These are phyloP conservation scores for Brassica cretica DNA, from an alignment of 345 rosid genomes.

Conservation along the genomic window DNA sequence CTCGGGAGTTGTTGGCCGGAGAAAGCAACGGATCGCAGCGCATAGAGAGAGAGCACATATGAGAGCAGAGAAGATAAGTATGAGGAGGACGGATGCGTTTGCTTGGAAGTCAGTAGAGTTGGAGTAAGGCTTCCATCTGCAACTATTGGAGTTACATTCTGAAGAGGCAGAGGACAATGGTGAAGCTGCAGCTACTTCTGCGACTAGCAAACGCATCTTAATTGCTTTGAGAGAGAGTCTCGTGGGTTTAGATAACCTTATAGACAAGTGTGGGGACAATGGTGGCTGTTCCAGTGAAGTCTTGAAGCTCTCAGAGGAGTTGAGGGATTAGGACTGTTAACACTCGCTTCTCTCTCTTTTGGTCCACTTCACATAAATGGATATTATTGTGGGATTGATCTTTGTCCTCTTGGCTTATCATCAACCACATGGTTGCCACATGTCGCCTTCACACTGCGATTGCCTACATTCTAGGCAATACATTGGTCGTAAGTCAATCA, in stretches of 20 bases:
- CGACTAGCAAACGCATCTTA: conserved; percentile 38
- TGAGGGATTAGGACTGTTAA: conserved; percentile 33
- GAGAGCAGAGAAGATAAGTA: conserved; percentile 59
- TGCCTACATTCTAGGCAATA: conserved; percentile 41
- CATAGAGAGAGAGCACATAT: conserved; percentile 63
- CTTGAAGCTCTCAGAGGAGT: conserved; percentile 33
- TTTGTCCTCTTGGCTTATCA: conserved; percentile 37
- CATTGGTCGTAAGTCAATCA: conserved; percentile 33
- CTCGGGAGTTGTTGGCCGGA: conserved; percentile 23
- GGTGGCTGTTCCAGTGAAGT: conserved; percentile 35
- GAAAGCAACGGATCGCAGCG: conserved; percentile 67
- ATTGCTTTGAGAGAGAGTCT: conserved; percentile 20
- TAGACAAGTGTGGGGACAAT: conserved; percentile 30
- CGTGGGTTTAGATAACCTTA: conserved; percentile 13
- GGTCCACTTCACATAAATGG: conserved; percentile 44
- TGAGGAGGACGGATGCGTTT: conserved; percentile 46
- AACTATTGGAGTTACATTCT: conserved; percentile 27
- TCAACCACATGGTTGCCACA: conserved; percentile 38
- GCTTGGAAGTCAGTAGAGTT: conserved; percentile 53
- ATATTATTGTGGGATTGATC: conserved; percentile 27
- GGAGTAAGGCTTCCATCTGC: conserved; percentile 43
- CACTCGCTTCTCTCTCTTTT: conserved; percentile 35
- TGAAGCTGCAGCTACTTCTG: conserved; percentile 18
- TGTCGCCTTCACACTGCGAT: conserved; percentile 27
- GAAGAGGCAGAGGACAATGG: conserved; percentile 37